Evolutionary conservation across 2,329 filamentous ascomycete species (phyloP).

Genomic region (Blastomyces emzantsi): DNA sequence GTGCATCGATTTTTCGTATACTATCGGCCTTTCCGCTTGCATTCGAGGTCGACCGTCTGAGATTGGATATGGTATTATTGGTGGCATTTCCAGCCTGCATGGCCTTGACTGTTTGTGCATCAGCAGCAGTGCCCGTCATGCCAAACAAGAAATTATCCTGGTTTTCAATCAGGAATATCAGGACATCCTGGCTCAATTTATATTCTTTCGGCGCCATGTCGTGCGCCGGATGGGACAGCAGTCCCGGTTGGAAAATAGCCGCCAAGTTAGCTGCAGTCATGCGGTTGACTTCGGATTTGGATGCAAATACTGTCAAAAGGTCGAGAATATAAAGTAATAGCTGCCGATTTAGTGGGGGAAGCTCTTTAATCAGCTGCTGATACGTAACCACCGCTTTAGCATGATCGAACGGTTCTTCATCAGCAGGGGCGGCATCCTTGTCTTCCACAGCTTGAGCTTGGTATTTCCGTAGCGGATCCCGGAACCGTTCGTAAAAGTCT

Average conservation of each 20-base stretch:
- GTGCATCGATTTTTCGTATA: conserved; percentile 63
- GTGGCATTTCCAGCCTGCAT: conserved; percentile 54
- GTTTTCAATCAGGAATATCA: conserved; percentile 97
- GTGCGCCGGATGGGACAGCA: conserved; percentile 86
- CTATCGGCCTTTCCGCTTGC: conserved; percentile 85
- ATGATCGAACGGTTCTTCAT: conserved; percentile 65
- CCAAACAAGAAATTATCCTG: conserved; percentile 97
- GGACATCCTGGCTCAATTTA: conserved; percentile 86
- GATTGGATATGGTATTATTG: conserved; percentile 39
- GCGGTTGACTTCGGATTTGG: conserved; percentile 91
- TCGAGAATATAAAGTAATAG: conserved; percentile 92
- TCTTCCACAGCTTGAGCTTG: conserved; percentile 62
- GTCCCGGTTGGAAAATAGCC: conserved; percentile 94
- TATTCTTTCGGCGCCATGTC: conserved; percentile 96
- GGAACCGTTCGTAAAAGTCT: conserved; percentile 84
- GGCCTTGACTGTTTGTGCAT: conserved; percentile 62
- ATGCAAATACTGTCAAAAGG: conserved; percentile 89
- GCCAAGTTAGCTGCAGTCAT: conserved; percentile 94
- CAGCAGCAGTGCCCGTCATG: conserved; percentile 98
- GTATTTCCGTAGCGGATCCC: conserved; percentile 66
- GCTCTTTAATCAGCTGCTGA: conserved; percentile 81
- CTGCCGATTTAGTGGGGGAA: conserved; percentile 88
- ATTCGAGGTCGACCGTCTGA: conserved; percentile 73
- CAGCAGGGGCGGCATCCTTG: conserved; percentile 54
- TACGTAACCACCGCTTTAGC: conserved; percentile 70